A percentile compares a stretch with the other conserved stretches of the same genome.
phyloP scores from a whole-genome alignment of 1,139 yeast species.

The Hanseniaspora uvarum region DNA sequence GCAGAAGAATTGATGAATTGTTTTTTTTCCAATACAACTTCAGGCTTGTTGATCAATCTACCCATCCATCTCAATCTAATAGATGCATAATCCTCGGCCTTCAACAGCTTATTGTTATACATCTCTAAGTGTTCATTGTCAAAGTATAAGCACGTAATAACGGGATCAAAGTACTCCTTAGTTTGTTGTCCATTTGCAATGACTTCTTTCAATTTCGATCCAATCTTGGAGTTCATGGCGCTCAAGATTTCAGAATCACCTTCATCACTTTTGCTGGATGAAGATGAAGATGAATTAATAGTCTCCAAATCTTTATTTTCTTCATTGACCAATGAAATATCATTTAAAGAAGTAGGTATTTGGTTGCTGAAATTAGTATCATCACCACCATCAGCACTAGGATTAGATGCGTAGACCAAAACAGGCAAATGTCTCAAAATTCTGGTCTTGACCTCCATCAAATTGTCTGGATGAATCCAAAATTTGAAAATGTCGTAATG shows the following conservation, averaged over 20 bases:
- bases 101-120: slow-evolving; percentile 72
- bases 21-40: slow-evolving; percentile 70
- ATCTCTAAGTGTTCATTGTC: slow-evolving; percentile 75
- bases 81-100: slow-evolving; percentile 60
- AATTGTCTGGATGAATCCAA: slow-evolving; percentile 92
- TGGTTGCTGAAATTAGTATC: slow-evolving; percentile 20
- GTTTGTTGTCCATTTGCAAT: slow-evolving; percentile 34
- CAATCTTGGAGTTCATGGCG: slow-evolving; percentile 7
- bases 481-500: slow-evolving; percentile 74
- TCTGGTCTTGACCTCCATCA: slow-evolving; percentile 93
- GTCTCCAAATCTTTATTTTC: not conserved
- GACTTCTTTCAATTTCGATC: slow-evolving; percentile 25
- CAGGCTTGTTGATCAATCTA: slow-evolving; percentile 61
- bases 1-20: slow-evolving; percentile 50
- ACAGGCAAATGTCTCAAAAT: slow-evolving; percentile 90
- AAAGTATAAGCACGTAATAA: slow-evolving; percentile 75
- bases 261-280: not conserved
- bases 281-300: not conserved
- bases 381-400: slow-evolving; percentile 29
- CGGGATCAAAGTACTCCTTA: slow-evolving; percentile 57
- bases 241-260: not conserved
- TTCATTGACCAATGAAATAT: slow-evolving; percentile 2
- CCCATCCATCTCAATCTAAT: slow-evolving; percentile 89
- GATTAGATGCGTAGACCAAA: slow-evolving; percentile 53
- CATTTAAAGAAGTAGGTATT: slow-evolving; percentile 12